These are phyloP conservation scores for Suillus spraguei DNA, from an alignment of 768 basidiomycete species.

Conservation along the genomic window DNA sequence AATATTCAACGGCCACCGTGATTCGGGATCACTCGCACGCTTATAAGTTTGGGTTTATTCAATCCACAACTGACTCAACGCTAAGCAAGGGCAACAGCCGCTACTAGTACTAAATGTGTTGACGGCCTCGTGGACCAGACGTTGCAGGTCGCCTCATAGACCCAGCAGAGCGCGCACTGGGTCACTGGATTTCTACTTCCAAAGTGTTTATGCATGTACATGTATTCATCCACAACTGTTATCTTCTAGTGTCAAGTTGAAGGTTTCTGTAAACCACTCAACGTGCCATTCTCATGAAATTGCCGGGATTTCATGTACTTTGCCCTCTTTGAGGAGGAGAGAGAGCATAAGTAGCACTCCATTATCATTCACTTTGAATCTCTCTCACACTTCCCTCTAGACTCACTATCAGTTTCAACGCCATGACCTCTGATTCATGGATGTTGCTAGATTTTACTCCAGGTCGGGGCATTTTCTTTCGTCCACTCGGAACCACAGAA, in stretches of 20 bases:
- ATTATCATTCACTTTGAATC: background rate
- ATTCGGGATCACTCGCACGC: too few relatives aligned
- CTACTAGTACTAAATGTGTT: too few relatives aligned
- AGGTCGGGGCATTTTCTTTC: constrained; percentile 21
- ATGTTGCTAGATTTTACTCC: constrained; percentile 6
- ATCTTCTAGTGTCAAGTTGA: background rate
- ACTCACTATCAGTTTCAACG: background rate
- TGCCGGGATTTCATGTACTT: background rate
- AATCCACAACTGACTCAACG: background rate
- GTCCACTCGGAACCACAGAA: constrained; percentile 44
- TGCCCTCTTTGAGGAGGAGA: background rate
- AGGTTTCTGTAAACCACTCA: background rate
- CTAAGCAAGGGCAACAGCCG: background rate
- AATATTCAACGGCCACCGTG: too few relatives aligned
- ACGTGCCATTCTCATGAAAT: background rate
- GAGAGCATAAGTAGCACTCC: background rate
- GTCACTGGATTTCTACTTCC: background rate
- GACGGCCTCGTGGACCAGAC: too few relatives aligned
- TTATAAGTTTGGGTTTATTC: background rate
- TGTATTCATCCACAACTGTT: background rate
- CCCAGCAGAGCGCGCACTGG: background rate
- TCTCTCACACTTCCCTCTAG: background rate
- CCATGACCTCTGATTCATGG: constrained; percentile 9
- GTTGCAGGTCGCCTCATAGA: background rate
- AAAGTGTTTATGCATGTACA: background rate